A percentile compares a stretch with the other conserved stretches of the same genome.
These are phyloP conservation scores for Flammula alnicola DNA, from an alignment of 1,284 basidiomycete genomes.

Conservation along the genomic window DNA sequence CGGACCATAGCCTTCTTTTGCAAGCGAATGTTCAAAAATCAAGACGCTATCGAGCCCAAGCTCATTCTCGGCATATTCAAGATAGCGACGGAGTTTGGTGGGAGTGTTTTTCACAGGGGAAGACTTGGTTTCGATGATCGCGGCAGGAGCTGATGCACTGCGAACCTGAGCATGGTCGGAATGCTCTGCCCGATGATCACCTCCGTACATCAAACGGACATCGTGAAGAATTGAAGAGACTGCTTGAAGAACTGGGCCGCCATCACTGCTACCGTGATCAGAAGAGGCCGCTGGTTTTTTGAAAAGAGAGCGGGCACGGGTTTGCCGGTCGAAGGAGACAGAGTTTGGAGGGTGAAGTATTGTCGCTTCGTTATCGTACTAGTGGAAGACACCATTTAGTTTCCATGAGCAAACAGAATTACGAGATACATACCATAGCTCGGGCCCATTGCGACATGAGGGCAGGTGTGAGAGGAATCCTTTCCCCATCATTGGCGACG, in stretches of 20 bases:
- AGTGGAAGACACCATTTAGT: not conserved
- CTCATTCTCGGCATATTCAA: conserved; percentile 8
- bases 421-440: conserved; percentile 8
- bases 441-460: conserved; percentile 18
- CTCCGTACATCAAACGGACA: not conserved
- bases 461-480: conserved; percentile 9
- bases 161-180: too few relatives aligned
- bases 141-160: not conserved
- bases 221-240: not conserved
- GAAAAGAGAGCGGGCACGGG: conserved; percentile 4
- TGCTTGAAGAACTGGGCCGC: not conserved
- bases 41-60: conserved; percentile 7
- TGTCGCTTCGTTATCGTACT: conserved; percentile 10
- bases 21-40: conserved; percentile 2
- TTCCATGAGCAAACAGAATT: not conserved
- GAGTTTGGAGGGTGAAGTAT: conserved; percentile 6
- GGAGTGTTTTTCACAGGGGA: conserved; percentile 9
- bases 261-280: not conserved
- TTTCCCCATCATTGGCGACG: conserved; percentile 6
- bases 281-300: not conserved
- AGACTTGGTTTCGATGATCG: not conserved
- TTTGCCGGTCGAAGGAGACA: conserved; percentile 14
- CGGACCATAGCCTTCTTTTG: conserved; percentile 13
- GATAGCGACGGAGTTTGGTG: conserved; percentile 7
- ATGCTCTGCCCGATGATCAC: too few relatives aligned